A percentile compares a stretch with the other conserved stretches of the same genome.
These are phyloP conservation scores for Pseudophaeomoniella oleicola DNA, from an alignment of 2,329 filamentous ascomycete species.

Conservation along the genomic window DNA sequence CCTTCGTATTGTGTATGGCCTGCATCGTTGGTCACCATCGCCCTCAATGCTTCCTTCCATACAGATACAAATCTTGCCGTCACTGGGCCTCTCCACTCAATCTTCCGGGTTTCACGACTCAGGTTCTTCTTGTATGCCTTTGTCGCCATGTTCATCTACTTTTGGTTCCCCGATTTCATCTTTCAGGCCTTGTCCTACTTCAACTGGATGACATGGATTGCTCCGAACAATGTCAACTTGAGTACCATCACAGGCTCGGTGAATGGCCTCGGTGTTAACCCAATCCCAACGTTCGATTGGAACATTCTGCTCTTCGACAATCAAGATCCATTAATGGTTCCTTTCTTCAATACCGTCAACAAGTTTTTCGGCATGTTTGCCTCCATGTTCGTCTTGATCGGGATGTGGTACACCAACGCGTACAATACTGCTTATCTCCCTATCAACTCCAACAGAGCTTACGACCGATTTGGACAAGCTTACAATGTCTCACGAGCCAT, in stretches of 20 bases:
- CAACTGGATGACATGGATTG: slow-evolving; percentile 41
- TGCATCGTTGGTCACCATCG: slow-evolving; percentile 21
- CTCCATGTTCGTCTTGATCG: slow-evolving; percentile 10
- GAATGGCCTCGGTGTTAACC: slow-evolving; percentile 28
- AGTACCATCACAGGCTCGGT: slow-evolving; percentile 22
- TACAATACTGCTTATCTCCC: slow-evolving; percentile 44
- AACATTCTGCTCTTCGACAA: slow-evolving; percentile 17
- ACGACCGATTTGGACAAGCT: slow-evolving; percentile 45
- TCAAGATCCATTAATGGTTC: slow-evolving; percentile 27
- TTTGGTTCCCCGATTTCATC: slow-evolving; percentile 37
- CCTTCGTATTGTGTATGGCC: slow-evolving; percentile 26
- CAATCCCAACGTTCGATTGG: slow-evolving; percentile 30
- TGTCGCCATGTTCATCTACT: slow-evolving; percentile 34
- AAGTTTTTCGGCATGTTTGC: slow-evolving; percentile 17
- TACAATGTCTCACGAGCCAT: slow-evolving; percentile 51
- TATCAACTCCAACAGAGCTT: slow-evolving; percentile 44
- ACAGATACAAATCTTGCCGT: slow-evolving; percentile 20
- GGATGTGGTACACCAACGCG: slow-evolving; percentile 13
- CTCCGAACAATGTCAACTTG: slow-evolving; percentile 25
- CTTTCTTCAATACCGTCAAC: slow-evolving; percentile 24
- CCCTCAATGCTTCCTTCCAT: slow-evolving; percentile 23
- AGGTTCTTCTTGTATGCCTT: slow-evolving; percentile 30
- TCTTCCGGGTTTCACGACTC: slow-evolving; percentile 7
- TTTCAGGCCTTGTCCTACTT: slow-evolving; percentile 33
- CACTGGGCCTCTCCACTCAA: slow-evolving; percentile 11